Conservation (phyloP, 768 basidiomycete genomes). For the Calocera cornea region DNA sequence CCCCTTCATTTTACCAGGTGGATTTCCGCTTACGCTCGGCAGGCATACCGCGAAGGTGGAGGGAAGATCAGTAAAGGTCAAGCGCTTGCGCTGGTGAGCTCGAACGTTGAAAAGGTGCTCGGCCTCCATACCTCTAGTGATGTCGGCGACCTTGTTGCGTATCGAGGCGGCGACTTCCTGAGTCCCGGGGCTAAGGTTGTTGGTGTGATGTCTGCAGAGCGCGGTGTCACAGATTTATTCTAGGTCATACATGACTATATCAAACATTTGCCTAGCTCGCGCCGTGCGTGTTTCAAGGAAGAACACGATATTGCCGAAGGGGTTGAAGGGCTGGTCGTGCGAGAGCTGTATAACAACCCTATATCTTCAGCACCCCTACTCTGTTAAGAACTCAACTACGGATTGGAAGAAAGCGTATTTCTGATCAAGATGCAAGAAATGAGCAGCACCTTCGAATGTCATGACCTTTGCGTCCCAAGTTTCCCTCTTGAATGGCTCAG, state of each 20-base stretch:
- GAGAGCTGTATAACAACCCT: too few species aligned
- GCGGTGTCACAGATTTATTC: constrained; percentile 38
- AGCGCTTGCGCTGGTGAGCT: constrained; percentile 41
- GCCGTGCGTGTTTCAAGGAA: too few species aligned
- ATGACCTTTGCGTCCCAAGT: constrained; percentile 35
- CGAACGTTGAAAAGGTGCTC: constrained; percentile 42
- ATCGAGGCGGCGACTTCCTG: constrained; percentile 40
- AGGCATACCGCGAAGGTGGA: constrained; percentile 32
- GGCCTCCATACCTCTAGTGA: constrained; percentile 22
- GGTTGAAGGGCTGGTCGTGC: too few species aligned
- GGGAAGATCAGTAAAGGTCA: constrained; percentile 30
- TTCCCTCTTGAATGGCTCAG: constrained; percentile 31
- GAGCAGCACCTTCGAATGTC: constrained; percentile 32
- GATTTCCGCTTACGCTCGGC: neutral
- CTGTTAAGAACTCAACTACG: constrained; percentile 24
- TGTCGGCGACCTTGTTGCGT: constrained; percentile 39
- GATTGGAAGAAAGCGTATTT: constrained; percentile 28
- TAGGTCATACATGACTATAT: too few species aligned
- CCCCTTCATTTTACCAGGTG: constrained; percentile 12
- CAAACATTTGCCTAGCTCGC: too few species aligned
- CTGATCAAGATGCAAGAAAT: constrained; percentile 34
- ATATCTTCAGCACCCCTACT: too few species aligned
- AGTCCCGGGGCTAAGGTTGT: constrained; percentile 36
- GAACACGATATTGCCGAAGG: too few species aligned
- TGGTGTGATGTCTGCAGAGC: constrained; percentile 39